Conservation (phyloP, 148 eudicot species). For the Pouteria glomerata region DNA sequence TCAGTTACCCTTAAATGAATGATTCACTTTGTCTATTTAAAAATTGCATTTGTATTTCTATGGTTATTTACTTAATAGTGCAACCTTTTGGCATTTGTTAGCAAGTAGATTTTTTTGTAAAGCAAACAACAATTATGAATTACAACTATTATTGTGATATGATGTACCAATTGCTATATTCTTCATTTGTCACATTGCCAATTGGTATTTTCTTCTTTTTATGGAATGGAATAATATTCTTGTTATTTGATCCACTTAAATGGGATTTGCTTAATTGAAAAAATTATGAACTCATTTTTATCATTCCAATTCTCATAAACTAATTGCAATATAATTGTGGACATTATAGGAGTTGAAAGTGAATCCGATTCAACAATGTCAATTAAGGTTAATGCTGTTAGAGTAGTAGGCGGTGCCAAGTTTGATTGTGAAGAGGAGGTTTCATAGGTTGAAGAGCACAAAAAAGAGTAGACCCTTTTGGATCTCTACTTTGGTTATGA, state of each 20-base stretch:
- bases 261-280: too few species aligned
- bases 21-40: too few species aligned
- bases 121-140: conserved; percentile 15
- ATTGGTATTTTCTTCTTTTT: conserved; percentile 28
- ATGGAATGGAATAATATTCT: not conserved
- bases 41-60: not conserved
- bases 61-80: not conserved
- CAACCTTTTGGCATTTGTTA: not conserved
- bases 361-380: conserved; percentile 64
- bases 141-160: conserved; percentile 73
- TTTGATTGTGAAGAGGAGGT: conserved; percentile 4
- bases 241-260: too few species aligned
- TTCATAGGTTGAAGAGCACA: not conserved
- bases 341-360: conserved; percentile 19
- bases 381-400: conserved; percentile 32
- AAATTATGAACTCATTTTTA: too few species aligned
- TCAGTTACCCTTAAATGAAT: conserved; percentile 39
- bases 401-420: not conserved
- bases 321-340: conserved; percentile 15
- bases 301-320: not conserved
- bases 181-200: conserved; percentile 41
- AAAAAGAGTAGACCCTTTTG: not conserved
- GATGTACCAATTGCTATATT: conserved; percentile 49
- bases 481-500: not conserved
- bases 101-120: conserved; percentile 41